These are phyloP conservation scores for Kregervanrija delftensis DNA, from an alignment of 805 yeast species.

Conservation along the genomic window DNA sequence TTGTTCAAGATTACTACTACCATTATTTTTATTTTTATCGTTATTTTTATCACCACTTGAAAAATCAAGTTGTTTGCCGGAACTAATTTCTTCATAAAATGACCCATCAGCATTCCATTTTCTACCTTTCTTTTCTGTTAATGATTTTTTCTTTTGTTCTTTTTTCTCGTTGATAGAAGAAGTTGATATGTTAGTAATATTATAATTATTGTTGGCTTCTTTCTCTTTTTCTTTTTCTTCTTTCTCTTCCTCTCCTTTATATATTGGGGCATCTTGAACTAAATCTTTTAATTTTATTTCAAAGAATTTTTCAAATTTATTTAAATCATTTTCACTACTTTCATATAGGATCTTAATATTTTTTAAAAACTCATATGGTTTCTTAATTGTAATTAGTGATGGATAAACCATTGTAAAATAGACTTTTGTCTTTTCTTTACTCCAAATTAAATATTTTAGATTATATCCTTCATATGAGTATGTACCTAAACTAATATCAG, in stretches of 20 bases:
- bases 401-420: slow-evolving; percentile 38
- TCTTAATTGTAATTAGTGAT: slow-evolving; percentile 26
- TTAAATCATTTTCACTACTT: slow-evolving; percentile 16
- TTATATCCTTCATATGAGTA: slow-evolving; percentile 35
- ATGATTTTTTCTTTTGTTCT: slow-evolving; percentile 12
- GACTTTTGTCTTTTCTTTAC: slow-evolving; percentile 32
- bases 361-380: slow-evolving; percentile 23
- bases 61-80: slow-evolving; percentile 41
- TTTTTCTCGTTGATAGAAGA: slow-evolving; percentile 1
- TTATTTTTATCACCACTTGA: slow-evolving; percentile 29
- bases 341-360: slow-evolving; percentile 18
- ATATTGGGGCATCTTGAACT: slow-evolving; percentile 14
- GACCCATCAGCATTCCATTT: slow-evolving; percentile 65
- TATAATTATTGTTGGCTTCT: neutral
- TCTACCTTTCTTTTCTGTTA: slow-evolving; percentile 37
- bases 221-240: slow-evolving; percentile 3
- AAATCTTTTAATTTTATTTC: slow-evolving; percentile 28
- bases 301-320: slow-evolving; percentile 33
- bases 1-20: slow-evolving; percentile 22
- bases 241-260: slow-evolving; percentile 3
- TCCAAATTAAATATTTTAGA: slow-evolving; percentile 34
- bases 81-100: slow-evolving; percentile 37
- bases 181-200: too few relatives aligned
- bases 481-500: slow-evolving; percentile 18
- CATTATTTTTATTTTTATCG: too few relatives aligned